Evolutionary conservation across 2,329 filamentous ascomycete species (phyloP), one percentile per base, ranked within the genome.

Genomic region (Ceratocystis cacaofunesta): DNA sequence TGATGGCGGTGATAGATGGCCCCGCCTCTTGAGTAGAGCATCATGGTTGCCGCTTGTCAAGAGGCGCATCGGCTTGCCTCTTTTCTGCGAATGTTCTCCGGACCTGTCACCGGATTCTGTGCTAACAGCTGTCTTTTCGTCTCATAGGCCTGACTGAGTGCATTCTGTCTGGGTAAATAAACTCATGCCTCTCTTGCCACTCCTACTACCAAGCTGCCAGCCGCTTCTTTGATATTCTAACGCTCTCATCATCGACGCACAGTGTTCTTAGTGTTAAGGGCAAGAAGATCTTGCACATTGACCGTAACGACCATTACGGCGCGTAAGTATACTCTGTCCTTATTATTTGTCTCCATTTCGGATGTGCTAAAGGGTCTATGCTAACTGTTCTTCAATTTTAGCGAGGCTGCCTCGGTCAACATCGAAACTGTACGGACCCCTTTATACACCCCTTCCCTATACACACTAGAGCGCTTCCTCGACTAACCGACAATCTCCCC

Each of bases 221-320:
- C 57, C 32, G n/a, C 66, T 60, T n/a, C 22, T 46, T 6, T 44
- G 6, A 19, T 62, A 64, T 28, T 66, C 36, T 62, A 61, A 32
- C 43, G 52, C 19, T 44, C 32, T 1, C 63, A 32, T 60, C 41
- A 25, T n/a, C 52, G 61, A 57, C 68, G 62, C 70, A 68, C 72
- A 91, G 92, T 78, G 92, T 99, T 68, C 80, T 97, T 75, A 96
- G 91, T 80, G 92, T 97, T 73, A 96, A 97, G 82, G 92, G 92
- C 77, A 92, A 95, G 83, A 97, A 97, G 82, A 94, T 99, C 74
- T 84, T 99, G 70, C 94, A 99, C 80, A 96, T 99, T 76, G 94
- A 97, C 79, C 88, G 92, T 75, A 97, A 97, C 76, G 90, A 95
- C 76, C 92, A 97, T 81, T 97, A 96, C 74, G 94, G 94, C 83